Evolutionary conservation across 75 land plant species (phyloP).

Genomic region (Sequoia sempervirens): DNA sequence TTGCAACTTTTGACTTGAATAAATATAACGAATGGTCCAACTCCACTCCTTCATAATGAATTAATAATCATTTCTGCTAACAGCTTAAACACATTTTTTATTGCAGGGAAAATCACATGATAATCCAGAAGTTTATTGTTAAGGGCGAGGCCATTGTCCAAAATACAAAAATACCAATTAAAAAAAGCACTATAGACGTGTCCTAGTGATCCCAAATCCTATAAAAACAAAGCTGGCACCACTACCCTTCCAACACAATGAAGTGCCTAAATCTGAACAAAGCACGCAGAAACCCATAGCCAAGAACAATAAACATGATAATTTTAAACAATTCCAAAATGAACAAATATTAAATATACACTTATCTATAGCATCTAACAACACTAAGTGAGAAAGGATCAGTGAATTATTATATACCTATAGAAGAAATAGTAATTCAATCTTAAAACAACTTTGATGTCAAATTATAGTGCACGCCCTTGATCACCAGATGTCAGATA

Average conservation of each 20-base stretch:
- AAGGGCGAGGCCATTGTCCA: neutral
- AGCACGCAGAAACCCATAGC: neutral
- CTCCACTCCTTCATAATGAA: neutral
- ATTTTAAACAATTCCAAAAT: neutral
- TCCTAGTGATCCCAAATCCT: neutral
- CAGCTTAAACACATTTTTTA: neutral
- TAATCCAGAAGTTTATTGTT: neutral
- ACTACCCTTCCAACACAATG: neutral
- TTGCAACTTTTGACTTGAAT: neutral
- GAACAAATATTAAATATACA: neutral
- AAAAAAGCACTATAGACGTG: neutral
- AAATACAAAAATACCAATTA: neutral
- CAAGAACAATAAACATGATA: neutral
- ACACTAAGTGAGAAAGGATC: too few species aligned
- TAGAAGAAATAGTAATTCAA: neutral
- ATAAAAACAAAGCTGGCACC: neutral
- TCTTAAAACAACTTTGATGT: neutral
- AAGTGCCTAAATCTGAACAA: neutral
- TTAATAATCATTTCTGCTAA: neutral
- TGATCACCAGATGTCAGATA: neutral
- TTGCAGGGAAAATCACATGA: neutral
- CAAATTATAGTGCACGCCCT: neutral
- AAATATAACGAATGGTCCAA: neutral
- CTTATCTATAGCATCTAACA: neutral
- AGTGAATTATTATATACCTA: neutral